Evolutionary conservation across 2,329 filamentous ascomycete genomes (phyloP).

Genomic region (Xylaria sp.): DNA sequence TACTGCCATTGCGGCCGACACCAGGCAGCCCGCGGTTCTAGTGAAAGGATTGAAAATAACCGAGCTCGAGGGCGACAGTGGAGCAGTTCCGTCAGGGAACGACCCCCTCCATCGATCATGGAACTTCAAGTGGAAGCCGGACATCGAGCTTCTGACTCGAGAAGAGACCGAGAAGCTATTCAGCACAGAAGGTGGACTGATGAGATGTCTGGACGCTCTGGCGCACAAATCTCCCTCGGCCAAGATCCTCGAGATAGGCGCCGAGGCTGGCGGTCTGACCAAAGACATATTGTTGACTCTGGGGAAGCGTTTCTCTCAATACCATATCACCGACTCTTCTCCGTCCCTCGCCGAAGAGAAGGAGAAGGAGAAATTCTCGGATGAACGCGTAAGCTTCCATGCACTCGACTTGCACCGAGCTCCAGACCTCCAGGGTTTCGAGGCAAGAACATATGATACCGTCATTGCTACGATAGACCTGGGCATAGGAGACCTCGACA

Average conservation of each 20-base stretch:
- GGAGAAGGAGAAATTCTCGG: background rate
- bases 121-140: conserved; percentile 1
- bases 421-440: background rate
- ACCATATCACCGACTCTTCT: background rate
- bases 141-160: background rate
- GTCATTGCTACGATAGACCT: background rate
- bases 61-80: background rate
- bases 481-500: background rate
- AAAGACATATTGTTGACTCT: conserved; percentile 2
- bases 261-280: background rate
- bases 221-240: background rate
- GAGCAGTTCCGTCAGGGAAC: background rate
- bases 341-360: background rate
- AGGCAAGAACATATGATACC: background rate
- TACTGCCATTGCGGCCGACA: background rate
- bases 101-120: background rate
- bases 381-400: conserved; percentile 1
- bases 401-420: background rate
- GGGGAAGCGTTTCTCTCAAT: conserved; percentile 1
- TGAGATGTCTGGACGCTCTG: background rate
- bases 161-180: background rate
- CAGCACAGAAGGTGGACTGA: background rate
- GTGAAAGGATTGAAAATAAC: background rate
- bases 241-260: background rate
- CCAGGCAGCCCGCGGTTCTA: background rate